These are phyloP conservation scores for Pythium dissimile DNA, from an alignment of 352 stramenopile genomes.

Conservation along the genomic window DNA sequence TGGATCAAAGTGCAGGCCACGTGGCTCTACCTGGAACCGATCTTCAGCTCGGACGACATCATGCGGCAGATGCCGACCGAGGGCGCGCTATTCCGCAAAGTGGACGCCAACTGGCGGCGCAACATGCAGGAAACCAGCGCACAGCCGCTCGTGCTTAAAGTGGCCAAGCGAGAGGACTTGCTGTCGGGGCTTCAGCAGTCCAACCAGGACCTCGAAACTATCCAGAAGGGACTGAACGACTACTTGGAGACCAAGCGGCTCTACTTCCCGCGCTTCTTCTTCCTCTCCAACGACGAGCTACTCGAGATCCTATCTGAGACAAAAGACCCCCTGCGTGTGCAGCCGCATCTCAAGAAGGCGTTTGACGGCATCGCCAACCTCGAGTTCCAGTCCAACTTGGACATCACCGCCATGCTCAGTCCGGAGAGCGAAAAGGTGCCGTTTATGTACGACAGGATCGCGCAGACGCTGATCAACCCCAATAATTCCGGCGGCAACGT, in stretches of 20 bases:
- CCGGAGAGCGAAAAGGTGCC: conserved; percentile 85
- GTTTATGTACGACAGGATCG: conserved; percentile 86
- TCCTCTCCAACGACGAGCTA: conserved; percentile 93
- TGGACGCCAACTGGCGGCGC: conserved; percentile 84
- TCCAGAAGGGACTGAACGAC: conserved; percentile 93
- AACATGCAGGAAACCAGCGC: conserved; percentile 87
- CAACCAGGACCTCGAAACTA: conserved; percentile 92
- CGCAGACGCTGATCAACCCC: conserved; percentile 91
- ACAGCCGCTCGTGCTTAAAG: conserved; percentile 67
- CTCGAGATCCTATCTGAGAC: conserved; percentile 92
- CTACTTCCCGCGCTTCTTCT: conserved; percentile 94
- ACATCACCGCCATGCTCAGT: conserved; percentile 91
- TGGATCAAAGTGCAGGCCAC: conserved; percentile 94
- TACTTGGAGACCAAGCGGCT: conserved; percentile 94
- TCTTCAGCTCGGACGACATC: conserved; percentile 93
- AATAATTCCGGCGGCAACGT: conserved; percentile 93
- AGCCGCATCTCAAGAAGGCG: conserved; percentile 92
- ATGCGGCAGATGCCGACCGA: conserved; percentile 91
- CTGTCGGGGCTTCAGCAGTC: conserved; percentile 84
- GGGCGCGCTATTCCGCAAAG: conserved; percentile 82
- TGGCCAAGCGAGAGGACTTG: conserved; percentile 75
- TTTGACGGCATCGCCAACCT: conserved; percentile 93
- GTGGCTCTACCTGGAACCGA: conserved; percentile 93
- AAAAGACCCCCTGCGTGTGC: conserved; percentile 92
- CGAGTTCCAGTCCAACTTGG: conserved; percentile 90